Percentiles rank a stretch among this genome's conserved stretches.
phyloP scores from a whole-genome alignment of 352 stramenopile species.

The Aphanomyces euteiches region DNA sequence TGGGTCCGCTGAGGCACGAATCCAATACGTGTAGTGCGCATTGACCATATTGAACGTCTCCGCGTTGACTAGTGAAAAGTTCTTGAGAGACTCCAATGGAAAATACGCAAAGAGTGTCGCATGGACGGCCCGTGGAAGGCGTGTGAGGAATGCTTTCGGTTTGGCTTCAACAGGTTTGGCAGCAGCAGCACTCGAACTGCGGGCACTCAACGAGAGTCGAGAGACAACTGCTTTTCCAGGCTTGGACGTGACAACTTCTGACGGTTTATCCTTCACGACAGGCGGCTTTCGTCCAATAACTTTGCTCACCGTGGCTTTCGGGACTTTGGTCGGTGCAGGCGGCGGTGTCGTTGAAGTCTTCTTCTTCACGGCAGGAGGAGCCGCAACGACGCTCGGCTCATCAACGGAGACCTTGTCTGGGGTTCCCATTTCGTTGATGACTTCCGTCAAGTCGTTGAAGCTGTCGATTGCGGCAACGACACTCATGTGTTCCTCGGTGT shows the following conservation, averaged over 20 bases:
- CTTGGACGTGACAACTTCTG: conserved; percentile 15
- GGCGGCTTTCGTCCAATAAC: not conserved
- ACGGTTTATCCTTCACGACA: not conserved
- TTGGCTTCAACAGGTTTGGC: not conserved
- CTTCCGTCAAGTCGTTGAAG: conserved; percentile 16
- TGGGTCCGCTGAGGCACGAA: not conserved
- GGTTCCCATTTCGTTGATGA: conserved; percentile 10
- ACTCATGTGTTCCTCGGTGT: not conserved
- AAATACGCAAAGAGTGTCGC: conserved; percentile 19
- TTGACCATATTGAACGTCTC: conserved; percentile 24
- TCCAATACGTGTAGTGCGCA: conserved; percentile 16
- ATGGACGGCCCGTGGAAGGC: conserved; percentile 18
- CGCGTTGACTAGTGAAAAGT: conserved; percentile 10
- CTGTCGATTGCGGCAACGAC: not conserved
- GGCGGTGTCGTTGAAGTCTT: not conserved
- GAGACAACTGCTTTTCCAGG: not conserved
- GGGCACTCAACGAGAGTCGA: not conserved
- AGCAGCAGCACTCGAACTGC: not conserved
- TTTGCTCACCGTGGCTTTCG: not conserved
- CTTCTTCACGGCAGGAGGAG: not conserved
- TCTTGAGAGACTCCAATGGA: conserved; percentile 21
- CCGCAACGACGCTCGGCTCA: not conserved
- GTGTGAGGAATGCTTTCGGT: conserved; percentile 6
- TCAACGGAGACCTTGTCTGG: not conserved
- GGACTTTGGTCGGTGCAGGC: not conserved